These are phyloP conservation scores for Capsicum rhomboideum DNA, from an alignment of 257 asterid species.

Conservation along the genomic window DNA sequence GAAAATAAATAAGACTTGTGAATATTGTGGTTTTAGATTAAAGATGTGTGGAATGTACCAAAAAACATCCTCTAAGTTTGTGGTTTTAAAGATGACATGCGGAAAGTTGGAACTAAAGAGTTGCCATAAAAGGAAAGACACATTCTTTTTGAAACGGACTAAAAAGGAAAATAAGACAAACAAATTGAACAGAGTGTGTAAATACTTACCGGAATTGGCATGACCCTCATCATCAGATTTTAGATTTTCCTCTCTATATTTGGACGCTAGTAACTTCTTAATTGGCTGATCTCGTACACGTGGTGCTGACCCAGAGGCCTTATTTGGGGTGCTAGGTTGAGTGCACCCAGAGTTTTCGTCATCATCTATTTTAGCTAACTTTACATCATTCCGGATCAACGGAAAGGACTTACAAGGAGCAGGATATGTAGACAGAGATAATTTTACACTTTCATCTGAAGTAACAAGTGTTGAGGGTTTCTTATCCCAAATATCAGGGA, in stretches of 20 bases:
- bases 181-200: background rate
- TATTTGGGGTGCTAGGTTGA: slow-evolving; percentile 46
- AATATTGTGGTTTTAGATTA: background rate
- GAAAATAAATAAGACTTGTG: background rate
- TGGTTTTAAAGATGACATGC: background rate
- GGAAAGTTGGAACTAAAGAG: background rate
- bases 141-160: background rate
- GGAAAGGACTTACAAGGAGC: slow-evolving; percentile 45
- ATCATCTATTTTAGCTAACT: slow-evolving; percentile 75
- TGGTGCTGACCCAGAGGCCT: slow-evolving; percentile 42
- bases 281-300: slow-evolving; percentile 36
- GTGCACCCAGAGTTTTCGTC: slow-evolving; percentile 72
- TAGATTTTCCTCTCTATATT: slow-evolving; percentile 39
- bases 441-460: slow-evolving; percentile 60
- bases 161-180: background rate
- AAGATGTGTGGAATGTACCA: background rate
- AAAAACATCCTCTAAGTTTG: background rate
- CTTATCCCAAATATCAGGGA: slow-evolving; percentile 30
- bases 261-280: slow-evolving; percentile 46
- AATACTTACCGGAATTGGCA: slow-evolving; percentile 48
- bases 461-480: slow-evolving; percentile 52
- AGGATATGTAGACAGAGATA: slow-evolving; percentile 34
- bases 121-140: background rate
- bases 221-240: slow-evolving; percentile 36
- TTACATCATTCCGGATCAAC: slow-evolving; percentile 47